These are phyloP conservation scores for Coffea canephora DNA, from an alignment of 257 asterid genomes.

Conservation along the genomic window DNA sequence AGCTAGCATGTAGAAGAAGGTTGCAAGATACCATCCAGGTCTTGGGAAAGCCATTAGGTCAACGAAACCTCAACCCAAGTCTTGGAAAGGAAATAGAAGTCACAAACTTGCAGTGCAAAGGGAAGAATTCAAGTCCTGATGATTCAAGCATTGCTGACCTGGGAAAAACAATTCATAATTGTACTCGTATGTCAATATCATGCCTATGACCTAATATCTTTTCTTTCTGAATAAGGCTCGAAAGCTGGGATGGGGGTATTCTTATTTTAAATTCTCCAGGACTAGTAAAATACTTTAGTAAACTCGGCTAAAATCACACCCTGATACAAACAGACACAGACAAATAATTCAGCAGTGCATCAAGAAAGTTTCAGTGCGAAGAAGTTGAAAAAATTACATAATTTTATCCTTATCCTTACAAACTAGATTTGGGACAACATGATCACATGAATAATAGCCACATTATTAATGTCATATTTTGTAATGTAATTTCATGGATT, in stretches of 20 bases:
- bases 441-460: too few relatives aligned
- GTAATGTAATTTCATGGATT: too few relatives aligned
- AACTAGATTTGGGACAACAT: not conserved
- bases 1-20: not conserved
- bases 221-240: not conserved
- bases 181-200: not conserved
- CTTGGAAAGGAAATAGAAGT: not conserved
- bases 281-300: too few relatives aligned
- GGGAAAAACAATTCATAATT: not conserved
- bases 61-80: not conserved
- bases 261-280: too few relatives aligned
- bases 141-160: not conserved
- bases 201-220: not conserved
- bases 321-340: not conserved
- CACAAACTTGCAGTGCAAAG: not conserved
- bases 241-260: too few relatives aligned
- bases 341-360: not conserved
- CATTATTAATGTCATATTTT: not conserved
- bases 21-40: not conserved
- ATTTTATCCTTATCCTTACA: not conserved
- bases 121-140: conserved; percentile 1
- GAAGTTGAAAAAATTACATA: not conserved
- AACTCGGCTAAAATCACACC: not conserved
- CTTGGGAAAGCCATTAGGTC: not conserved
- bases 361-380: too few relatives aligned